Evolutionary conservation across 1,284 basidiomycete genomes (phyloP).

Genomic region (Ustilago xerochloae): DNA sequence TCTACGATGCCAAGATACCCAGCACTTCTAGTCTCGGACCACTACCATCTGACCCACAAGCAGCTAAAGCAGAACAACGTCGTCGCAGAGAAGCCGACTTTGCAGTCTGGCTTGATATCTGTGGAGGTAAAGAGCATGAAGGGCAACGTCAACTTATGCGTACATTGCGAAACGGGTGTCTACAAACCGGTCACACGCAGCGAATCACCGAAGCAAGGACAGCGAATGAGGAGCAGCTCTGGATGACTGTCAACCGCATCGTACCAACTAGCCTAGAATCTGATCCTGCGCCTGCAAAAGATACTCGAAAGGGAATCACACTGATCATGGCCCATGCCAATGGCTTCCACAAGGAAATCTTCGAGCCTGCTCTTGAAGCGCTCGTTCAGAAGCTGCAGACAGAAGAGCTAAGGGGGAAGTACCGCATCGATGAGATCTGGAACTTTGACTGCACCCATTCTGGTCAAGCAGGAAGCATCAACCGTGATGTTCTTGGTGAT

Average conservation of each 20-base stretch:
- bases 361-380: slow-evolving; percentile 75
- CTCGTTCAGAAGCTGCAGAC: slow-evolving; percentile 67
- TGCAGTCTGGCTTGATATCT: slow-evolving; percentile 18
- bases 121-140: slow-evolving; percentile 18
- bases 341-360: slow-evolving; percentile 84
- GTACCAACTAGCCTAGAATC: slow-evolving; percentile 25
- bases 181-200: slow-evolving; percentile 13
- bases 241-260: slow-evolving; percentile 40
- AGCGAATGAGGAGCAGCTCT: slow-evolving; percentile 43
- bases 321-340: slow-evolving; percentile 82
- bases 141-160: slow-evolving; percentile 23
- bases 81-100: slow-evolving; percentile 44
- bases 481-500: slow-evolving; percentile 73
- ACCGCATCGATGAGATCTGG: slow-evolving; percentile 79
- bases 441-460: slow-evolving; percentile 81
- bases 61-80: slow-evolving; percentile 43
- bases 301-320: slow-evolving; percentile 70
- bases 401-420: slow-evolving; percentile 15
- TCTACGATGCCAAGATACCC: slow-evolving; percentile 30
- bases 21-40: slow-evolving; percentile 22
- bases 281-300: slow-evolving; percentile 10
- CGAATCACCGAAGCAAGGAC: slow-evolving; percentile 31
- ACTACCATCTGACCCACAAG: slow-evolving; percentile 27
- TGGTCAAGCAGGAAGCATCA: slow-evolving; percentile 79
- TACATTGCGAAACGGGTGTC: slow-evolving; percentile 11